Conservation (phyloP, 768 basidiomycete species). For the Galerina marginata region DNA sequence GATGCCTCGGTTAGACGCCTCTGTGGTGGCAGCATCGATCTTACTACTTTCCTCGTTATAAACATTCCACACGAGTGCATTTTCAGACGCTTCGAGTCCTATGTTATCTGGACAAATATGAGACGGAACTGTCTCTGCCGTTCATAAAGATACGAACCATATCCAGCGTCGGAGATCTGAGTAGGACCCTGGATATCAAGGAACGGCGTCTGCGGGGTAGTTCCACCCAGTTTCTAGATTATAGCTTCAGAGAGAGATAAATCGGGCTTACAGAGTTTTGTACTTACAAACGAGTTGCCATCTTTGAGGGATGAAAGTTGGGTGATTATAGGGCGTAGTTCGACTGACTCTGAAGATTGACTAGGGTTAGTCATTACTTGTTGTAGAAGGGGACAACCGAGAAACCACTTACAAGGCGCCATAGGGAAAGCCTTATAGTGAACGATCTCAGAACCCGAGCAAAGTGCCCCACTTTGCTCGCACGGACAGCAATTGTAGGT, state of each 20-base stretch:
- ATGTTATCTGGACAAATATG: slow-evolving; percentile 16
- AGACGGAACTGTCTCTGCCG: not conserved
- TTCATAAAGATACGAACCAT: not conserved
- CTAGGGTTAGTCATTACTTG: not conserved
- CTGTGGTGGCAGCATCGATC: slow-evolving; percentile 35
- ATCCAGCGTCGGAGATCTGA: not conserved
- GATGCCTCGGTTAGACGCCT: slow-evolving; percentile 43
- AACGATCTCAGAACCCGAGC: too few species aligned
- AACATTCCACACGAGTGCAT: slow-evolving; percentile 41
- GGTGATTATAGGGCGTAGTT: not conserved
- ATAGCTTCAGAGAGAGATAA: not conserved
- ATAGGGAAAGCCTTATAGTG: not conserved
- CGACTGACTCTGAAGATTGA: not conserved
- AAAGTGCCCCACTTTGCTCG: too few species aligned
- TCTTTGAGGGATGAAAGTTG: not conserved
- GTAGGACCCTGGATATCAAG: not conserved
- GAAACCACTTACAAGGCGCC: not conserved
- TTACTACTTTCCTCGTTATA: slow-evolving; percentile 44
- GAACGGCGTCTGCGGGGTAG: not conserved
- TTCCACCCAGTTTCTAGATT: not conserved
- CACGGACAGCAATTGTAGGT: too few species aligned
- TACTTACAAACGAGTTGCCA: not conserved
- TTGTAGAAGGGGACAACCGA: not conserved
- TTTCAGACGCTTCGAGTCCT: slow-evolving; percentile 36
- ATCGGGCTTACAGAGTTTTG: not conserved